Evolutionary conservation across 1,284 basidiomycete species (phyloP), one percentile per base, ranked within the genome.

Genomic region (Tylopilus orsonianus): DNA sequence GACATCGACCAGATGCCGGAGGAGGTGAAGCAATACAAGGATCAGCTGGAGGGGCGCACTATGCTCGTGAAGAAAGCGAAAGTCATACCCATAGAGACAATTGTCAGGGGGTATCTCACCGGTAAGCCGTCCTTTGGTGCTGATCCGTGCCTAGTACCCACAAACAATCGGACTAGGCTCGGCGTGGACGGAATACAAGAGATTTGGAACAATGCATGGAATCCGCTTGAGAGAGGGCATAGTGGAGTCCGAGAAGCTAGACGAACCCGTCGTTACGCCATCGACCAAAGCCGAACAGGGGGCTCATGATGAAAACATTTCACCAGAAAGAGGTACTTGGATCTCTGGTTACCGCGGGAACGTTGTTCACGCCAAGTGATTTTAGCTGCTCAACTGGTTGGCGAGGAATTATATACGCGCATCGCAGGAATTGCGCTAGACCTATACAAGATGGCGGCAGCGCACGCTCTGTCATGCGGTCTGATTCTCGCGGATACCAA

Each of bases 211-310:
- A 0, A 88, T 97, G 12, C 96, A 99, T 62, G 90, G 90, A 4
- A 92, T 97, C 39, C 65, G 73, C 14, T 74, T 97, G 45, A 85
- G 88, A 0, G 68, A 78, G 2, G 91, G 87, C 7, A 73, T 98
- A 22, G 74, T 87, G n/a, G 96, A 99, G 73, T 91, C 88, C 7
- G 77, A 90, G 56, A 86, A 88, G 61, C 74, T 97, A 23, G 81
- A 86, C 7, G 75, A 87, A 58, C 91, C 96, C 0, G 71, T 98
- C 38, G 97, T 99, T 66, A 99, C 97, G 0, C 97, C 97, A 0
- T 96, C 92, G 1, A 99, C 96, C 9, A 99, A 99, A 68, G 97
- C 96, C 0, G 94, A 95, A 50, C 86, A 91, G 61, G 97, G 97
- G 6, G 79, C 81, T 33, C 95, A 99, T 64, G 96, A 99, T 68